A percentile compares a stretch with the other conserved stretches of the same genome.
Evolutionary conservation across 257 asterid genomes (phyloP).

Genomic region (Anisodus tanguticus): DNA sequence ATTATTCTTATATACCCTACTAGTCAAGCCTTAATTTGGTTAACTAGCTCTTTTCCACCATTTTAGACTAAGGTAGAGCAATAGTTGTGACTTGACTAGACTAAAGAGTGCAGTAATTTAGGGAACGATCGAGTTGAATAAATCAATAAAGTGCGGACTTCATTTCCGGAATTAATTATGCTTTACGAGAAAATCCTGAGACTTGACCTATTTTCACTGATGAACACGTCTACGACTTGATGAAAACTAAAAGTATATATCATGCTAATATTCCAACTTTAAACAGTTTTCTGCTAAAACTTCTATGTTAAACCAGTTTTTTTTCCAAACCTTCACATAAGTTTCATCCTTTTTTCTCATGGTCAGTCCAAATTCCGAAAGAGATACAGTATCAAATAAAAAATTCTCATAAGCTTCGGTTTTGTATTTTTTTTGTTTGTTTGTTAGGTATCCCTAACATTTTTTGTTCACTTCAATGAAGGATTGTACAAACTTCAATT

Average conservation of each 20-base stretch:
- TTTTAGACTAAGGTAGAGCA: neutral
- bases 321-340: neutral
- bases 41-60: neutral
- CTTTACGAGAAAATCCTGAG: neutral
- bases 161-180: neutral
- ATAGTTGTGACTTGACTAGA: neutral
- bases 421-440: neutral
- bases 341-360: neutral
- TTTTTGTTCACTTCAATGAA: neutral
- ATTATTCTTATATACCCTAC: too few species aligned
- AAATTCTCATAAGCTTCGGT: neutral
- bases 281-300: neutral
- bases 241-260: neutral
- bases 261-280: neutral
- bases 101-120: neutral
- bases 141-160: neutral
- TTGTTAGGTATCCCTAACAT: neutral
- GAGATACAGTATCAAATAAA: too few species aligned
- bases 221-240: too few species aligned
- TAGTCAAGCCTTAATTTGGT: neutral
- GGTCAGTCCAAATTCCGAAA: neutral
- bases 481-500: too few species aligned
- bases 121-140: neutral
- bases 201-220: neutral
- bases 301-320: neutral